Percentiles rank a stretch among this genome's conserved stretches.
phyloP scores from a whole-genome alignment of 768 basidiomycete species.

The Gymnopilus dilepis region DNA sequence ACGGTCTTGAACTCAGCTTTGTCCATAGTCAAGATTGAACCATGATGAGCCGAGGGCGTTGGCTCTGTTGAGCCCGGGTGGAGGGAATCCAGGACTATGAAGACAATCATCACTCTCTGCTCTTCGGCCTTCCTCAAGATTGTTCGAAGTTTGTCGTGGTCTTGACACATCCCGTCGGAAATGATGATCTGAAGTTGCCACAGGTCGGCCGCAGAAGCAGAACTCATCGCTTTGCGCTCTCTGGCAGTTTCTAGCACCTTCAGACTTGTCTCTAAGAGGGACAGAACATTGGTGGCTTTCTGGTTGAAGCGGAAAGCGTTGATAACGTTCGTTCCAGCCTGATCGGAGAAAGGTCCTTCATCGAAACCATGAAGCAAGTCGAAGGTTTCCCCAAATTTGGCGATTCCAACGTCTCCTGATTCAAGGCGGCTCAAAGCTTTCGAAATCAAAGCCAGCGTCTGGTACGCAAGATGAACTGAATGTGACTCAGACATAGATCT shows the following conservation, averaged over 20 bases:
- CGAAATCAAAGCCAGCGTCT: constrained; percentile 90
- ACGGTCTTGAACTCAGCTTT: constrained; percentile 87
- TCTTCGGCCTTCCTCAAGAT: constrained; percentile 85
- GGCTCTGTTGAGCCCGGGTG: constrained; percentile 42
- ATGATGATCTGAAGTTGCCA: constrained; percentile 99
- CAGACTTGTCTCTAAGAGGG: constrained; percentile 81
- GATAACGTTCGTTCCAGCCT: constrained; percentile 80
- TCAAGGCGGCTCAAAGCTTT: constrained; percentile 92
- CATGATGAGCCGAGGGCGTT: constrained; percentile 40
- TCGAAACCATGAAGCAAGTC: constrained; percentile 91
- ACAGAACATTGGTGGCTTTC: constrained; percentile 83
- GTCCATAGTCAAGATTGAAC: constrained; percentile 93
- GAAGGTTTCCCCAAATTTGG: constrained; percentile 86
- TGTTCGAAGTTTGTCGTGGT: constrained; percentile 84
- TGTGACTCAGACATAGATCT: constrained; percentile 95
- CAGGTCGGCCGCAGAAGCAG: constrained; percentile 75
- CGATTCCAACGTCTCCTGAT: constrained; percentile 92
- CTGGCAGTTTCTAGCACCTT: constrained; percentile 77
- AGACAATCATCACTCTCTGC: constrained; percentile 93
- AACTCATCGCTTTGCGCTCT: constrained; percentile 63
- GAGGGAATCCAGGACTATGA: constrained; percentile 93
- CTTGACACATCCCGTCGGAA: constrained; percentile 98
- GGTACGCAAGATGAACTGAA: constrained; percentile 91
- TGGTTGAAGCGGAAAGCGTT: constrained; percentile 90
- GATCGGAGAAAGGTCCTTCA: constrained; percentile 79